phyloP scores from a whole-genome alignment of 2,329 filamentous ascomycete species.

The Penicillium sp. region DNA sequence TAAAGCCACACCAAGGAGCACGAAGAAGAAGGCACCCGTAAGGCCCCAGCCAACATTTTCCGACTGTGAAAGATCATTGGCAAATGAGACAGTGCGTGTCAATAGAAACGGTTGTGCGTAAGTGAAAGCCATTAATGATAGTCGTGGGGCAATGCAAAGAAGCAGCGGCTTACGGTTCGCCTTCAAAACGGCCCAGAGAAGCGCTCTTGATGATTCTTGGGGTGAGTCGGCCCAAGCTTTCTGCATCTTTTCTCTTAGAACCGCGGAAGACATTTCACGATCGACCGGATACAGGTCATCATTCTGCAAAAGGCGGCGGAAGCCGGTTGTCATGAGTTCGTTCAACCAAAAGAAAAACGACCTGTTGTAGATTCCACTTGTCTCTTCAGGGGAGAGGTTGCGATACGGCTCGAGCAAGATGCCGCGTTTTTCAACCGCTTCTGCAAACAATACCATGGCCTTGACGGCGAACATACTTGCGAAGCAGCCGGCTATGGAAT shows the following conservation, averaged over 20 bases:
- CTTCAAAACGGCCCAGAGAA: slow-evolving; percentile 9
- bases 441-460: slow-evolving; percentile 36
- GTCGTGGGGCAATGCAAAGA: slow-evolving; percentile 17
- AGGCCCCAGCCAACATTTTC: slow-evolving; percentile 40
- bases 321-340: slow-evolving; percentile 44
- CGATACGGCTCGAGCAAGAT: slow-evolving; percentile 32
- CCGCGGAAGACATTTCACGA: slow-evolving; percentile 10
- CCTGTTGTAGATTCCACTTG: slow-evolving; percentile 43
- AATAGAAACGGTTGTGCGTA: slow-evolving; percentile 27
- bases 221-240: background rate
- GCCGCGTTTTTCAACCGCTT: slow-evolving; percentile 38
- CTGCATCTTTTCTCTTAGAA: slow-evolving; percentile 3
- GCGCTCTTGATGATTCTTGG: slow-evolving; percentile 3
- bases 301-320: slow-evolving; percentile 14
- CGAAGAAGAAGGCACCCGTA: slow-evolving; percentile 41
- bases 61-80: slow-evolving; percentile 15
- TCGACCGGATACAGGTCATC: slow-evolving; percentile 10
- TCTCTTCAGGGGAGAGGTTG: slow-evolving; percentile 44
- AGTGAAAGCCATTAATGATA: slow-evolving; percentile 20
- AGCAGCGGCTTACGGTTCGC: slow-evolving; percentile 7
- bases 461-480: slow-evolving; percentile 33
- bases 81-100: slow-evolving; percentile 20
- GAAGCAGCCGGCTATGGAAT: slow-evolving; percentile 6
- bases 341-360: slow-evolving; percentile 50
- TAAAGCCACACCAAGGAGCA: slow-evolving; percentile 43